Evolutionary conservation across 768 basidiomycete species (phyloP), one percentile per base, ranked within the genome.

Genomic region (Mycena alexandri): DNA sequence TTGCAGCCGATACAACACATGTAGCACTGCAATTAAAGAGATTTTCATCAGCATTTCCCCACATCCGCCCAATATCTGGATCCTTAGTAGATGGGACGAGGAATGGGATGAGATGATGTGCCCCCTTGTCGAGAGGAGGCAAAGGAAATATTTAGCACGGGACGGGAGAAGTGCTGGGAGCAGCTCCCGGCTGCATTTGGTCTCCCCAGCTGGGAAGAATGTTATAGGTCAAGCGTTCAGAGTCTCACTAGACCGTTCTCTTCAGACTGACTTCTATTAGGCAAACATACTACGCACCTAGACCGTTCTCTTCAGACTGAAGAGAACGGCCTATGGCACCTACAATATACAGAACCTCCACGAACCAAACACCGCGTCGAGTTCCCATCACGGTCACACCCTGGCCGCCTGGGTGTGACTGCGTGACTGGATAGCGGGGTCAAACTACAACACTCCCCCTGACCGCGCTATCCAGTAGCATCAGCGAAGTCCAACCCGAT

Each of bases 181-280:
- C 29, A 61, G 38, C 29, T 65, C n/a, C 64, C 68, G 10, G 41
- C 52, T 12, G 36, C 36, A 9, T 69, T 63, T 24, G 63, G 63
- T 2, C 53, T 65, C 5, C n/a, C n/a, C n/a, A n/a, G n/a, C n/a
- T n/a, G n/a, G n/a, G 43, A 55, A 10, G 34, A 36, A 10, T 69
- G n/a, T n/a, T n/a, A n/a, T n/a, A n/a, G n/a, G n/a, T n/a, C n/a
- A n/a, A n/a, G n/a, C n/a, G n/a, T n/a, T n/a, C n/a, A n/a, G n/a
- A n/a, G n/a, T n/a, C n/a, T n/a, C n/a, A n/a, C n/a, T n/a, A n/a
- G n/a, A n/a, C n/a, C n/a, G n/a, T n/a, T n/a, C n/a, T n/a, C n/a
- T n/a, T n/a, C n/a, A n/a, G n/a, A n/a, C n/a, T n/a, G n/a, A n/a
- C n/a, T n/a, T n/a, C n/a, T n/a, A n/a, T n/a, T n/a, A n/a, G n/a